These are phyloP conservation scores for Waltiozyma solani DNA, from an alignment of 1,139 yeast species.

Conservation along the genomic window DNA sequence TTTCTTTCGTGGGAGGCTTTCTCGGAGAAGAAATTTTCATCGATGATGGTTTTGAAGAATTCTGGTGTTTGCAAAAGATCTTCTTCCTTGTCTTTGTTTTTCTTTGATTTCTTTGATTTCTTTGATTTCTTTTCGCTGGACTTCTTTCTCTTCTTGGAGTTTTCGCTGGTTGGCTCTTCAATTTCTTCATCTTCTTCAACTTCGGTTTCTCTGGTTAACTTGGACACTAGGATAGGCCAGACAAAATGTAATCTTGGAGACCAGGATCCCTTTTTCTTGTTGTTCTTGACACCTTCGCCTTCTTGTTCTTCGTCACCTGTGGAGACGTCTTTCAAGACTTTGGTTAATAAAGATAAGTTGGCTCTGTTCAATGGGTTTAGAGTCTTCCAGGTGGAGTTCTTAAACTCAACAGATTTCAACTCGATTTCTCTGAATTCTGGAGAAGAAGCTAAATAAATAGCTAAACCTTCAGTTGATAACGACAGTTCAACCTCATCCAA, in stretches of 20 bases:
- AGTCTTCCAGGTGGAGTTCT: constrained; percentile 47
- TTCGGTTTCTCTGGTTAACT: constrained; percentile 20
- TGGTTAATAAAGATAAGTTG: constrained; percentile 49
- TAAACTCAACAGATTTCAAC: constrained; percentile 8
- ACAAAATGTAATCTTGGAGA: constrained; percentile 73
- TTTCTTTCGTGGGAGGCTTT: constrained; percentile 82
- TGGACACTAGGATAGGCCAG: constrained; percentile 57
- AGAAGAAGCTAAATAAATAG: constrained; percentile 41
- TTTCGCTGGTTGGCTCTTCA: constrained; percentile 17
- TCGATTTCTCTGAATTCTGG: constrained; percentile 5
- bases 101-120: constrained; percentile 16
- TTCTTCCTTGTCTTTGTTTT: not conserved
- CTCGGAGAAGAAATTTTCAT: constrained; percentile 67
- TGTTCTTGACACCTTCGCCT: constrained; percentile 20
- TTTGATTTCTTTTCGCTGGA: constrained; percentile 22
- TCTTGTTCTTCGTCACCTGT: constrained; percentile 29
- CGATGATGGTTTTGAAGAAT: constrained; percentile 76
- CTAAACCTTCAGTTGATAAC: constrained; percentile 71
- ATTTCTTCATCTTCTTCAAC: constrained; percentile 19
- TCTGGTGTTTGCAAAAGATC: constrained; percentile 30
- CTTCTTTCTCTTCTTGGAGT: constrained; percentile 24
- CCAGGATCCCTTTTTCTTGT: constrained; percentile 58
- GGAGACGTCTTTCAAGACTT: constrained; percentile 52
- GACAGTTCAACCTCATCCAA: constrained; percentile 47
- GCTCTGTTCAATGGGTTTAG: constrained; percentile 67